A percentile compares a stretch with the other conserved stretches of the same genome.
These are phyloP conservation scores for Xerocomus minutiporus DNA, from an alignment of 1,284 basidiomycete genomes.

Conservation along the genomic window DNA sequence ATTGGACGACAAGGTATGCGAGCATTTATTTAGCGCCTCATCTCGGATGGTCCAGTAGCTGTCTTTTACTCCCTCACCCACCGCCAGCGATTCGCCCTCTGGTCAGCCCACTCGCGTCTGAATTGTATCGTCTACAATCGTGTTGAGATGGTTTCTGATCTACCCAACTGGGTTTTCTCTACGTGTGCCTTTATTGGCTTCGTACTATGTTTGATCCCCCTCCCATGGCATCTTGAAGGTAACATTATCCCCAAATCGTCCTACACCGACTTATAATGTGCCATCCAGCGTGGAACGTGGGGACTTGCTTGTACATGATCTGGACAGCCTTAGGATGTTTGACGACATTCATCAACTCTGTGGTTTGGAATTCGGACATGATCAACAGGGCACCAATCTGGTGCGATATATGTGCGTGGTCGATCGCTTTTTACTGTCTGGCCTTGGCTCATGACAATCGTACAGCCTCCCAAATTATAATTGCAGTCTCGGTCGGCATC, in stretches of 20 bases:
- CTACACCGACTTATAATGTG: constrained; percentile 5
- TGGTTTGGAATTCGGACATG: constrained; percentile 53
- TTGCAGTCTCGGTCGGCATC: constrained; percentile 45
- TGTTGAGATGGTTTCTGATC: constrained; percentile 22
- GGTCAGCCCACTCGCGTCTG: constrained; percentile 4
- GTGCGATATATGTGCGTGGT: constrained; percentile 44
- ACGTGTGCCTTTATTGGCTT: constrained; percentile 36
- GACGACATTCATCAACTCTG: constrained; percentile 46
- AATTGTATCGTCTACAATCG: constrained; percentile 21
- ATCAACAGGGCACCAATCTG: constrained; percentile 47
- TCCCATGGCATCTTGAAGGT: constrained; percentile 46
- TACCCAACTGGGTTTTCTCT: constrained; percentile 32
- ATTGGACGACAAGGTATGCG: constrained; percentile 28
- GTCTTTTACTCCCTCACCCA: constrained; percentile 4
- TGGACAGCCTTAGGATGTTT: constrained; percentile 57
- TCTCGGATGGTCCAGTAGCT: background rate
- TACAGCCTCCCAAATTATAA: constrained; percentile 39
- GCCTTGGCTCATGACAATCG: background rate
- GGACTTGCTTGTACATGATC: constrained; percentile 50
- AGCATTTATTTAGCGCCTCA: constrained; percentile 24
- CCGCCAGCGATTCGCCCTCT: constrained; percentile 5
- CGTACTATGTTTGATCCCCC: constrained; percentile 36
- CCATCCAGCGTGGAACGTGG: constrained; percentile 47
- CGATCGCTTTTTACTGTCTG: rapidly evolving
- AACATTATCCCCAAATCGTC: background rate